Evolutionary conservation across 2,329 filamentous ascomycete genomes (phyloP).

Genomic region (Triangularia setosa): DNA sequence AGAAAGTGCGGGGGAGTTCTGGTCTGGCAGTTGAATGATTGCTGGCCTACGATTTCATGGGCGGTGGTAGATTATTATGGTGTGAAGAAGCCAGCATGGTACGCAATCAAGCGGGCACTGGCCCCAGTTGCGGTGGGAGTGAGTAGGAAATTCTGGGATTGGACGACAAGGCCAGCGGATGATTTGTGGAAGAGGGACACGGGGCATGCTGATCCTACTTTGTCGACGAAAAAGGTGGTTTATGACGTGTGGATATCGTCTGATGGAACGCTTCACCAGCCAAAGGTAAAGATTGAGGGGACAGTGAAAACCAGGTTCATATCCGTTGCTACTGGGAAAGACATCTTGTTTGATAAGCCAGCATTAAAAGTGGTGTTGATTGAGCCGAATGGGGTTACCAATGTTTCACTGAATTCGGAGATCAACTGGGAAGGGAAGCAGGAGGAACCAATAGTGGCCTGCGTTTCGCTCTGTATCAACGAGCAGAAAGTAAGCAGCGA

Average conservation of each 20-base stretch:
- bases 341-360: slow-evolving; percentile 29
- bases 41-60: slow-evolving; percentile 65
- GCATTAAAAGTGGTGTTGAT: slow-evolving; percentile 25
- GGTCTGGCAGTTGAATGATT: slow-evolving; percentile 69
- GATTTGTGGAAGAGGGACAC: slow-evolving; percentile 27
- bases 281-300: slow-evolving; percentile 24
- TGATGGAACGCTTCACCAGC: slow-evolving; percentile 17
- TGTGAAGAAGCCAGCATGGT: slow-evolving; percentile 59
- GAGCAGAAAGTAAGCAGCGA: slow-evolving; percentile 43
- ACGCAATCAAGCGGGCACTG: slow-evolving; percentile 49
- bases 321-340: slow-evolving; percentile 38
- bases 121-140: slow-evolving; percentile 58
- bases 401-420: slow-evolving; percentile 35
- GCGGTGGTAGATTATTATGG: slow-evolving; percentile 60
- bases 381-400: slow-evolving; percentile 38
- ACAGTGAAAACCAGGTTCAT: slow-evolving; percentile 37
- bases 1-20: slow-evolving; percentile 61
- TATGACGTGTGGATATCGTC: slow-evolving; percentile 45
- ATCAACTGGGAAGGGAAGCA: slow-evolving; percentile 23
- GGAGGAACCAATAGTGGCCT: slow-evolving; percentile 32
- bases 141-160: slow-evolving; percentile 39
- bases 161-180: slow-evolving; percentile 39
- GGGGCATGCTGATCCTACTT: slow-evolving; percentile 40
- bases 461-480: slow-evolving; percentile 38
- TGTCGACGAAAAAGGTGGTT: slow-evolving; percentile 34